A percentile compares a stretch with the other conserved stretches of the same genome.
These are phyloP conservation scores for Novymonas esmeraldas DNA, from an alignment of 208 protist species.

Conservation along the genomic window DNA sequence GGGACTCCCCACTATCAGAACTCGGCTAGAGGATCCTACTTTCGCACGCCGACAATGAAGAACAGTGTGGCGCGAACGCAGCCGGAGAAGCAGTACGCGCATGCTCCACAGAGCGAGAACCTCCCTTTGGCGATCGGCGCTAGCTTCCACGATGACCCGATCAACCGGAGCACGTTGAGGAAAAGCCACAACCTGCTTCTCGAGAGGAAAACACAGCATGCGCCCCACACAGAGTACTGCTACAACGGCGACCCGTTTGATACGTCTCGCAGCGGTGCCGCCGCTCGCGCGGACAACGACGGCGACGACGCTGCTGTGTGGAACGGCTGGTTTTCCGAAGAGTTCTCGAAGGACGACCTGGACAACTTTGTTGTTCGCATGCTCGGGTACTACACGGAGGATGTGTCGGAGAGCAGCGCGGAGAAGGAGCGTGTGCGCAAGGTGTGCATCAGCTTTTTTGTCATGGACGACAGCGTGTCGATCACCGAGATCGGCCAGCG, in stretches of 20 bases:
- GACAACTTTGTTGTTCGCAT: conserved; percentile 82
- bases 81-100: conserved; percentile 56
- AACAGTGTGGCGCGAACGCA: conserved; percentile 79
- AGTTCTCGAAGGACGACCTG: conserved; percentile 59
- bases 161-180: conserved; percentile 73
- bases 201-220: conserved; percentile 52
- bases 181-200: conserved; percentile 86
- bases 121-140: conserved; percentile 79
- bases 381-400: conserved; percentile 79
- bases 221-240: conserved; percentile 83
- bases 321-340: conserved; percentile 73
- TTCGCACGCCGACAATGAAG: conserved; percentile 54
- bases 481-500: conserved; percentile 65
- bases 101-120: conserved; percentile 71
- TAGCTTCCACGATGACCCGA: conserved; percentile 92
- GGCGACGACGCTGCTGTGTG: conserved; percentile 47
- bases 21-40: neutral
- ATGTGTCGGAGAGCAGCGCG: conserved; percentile 52
- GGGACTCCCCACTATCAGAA: neutral
- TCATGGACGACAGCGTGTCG: conserved; percentile 79
- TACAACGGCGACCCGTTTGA: conserved; percentile 50
- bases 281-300: neutral
- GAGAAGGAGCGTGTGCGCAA: conserved; percentile 72
- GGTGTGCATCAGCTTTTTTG: conserved; percentile 81
- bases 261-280: conserved; percentile 1